Percentiles rank a stretch among this genome's conserved stretches.
phyloP scores from a whole-genome alignment of 441 rosid genomes.

The Gossypium gossypioides region DNA sequence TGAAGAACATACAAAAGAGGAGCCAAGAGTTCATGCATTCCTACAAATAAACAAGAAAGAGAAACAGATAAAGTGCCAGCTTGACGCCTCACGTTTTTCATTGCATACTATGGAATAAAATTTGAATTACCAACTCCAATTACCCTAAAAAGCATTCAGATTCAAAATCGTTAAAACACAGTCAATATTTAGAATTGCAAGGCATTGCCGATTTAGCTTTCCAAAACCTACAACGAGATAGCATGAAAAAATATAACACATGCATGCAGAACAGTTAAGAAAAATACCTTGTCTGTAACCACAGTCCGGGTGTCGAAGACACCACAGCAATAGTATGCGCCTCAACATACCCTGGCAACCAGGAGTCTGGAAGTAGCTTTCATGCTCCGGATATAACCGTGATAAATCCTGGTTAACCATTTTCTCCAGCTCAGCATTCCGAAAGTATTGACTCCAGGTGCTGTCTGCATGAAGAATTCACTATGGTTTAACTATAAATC shows the following conservation, averaged over 20 bases:
- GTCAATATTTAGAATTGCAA: not conserved
- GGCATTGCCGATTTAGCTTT: not conserved
- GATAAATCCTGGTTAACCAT: conserved; percentile 88
- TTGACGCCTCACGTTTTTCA: not conserved
- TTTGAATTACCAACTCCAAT: not conserved
- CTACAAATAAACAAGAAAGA: conserved; percentile 27
- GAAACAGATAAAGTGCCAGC: conserved; percentile 1
- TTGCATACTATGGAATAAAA: not conserved
- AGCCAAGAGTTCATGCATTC: conserved; percentile 97
- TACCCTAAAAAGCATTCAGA: not conserved
- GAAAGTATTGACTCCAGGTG: conserved; percentile 89
- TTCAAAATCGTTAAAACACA: not conserved
- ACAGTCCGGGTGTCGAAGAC: conserved; percentile 78
- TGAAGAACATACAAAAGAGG: conserved; percentile 86
- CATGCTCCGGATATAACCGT: conserved; percentile 88
- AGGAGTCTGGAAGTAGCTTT: conserved; percentile 77
- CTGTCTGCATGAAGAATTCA: conserved; percentile 50
- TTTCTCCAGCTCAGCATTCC: conserved; percentile 84
- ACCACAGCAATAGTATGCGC: conserved; percentile 78
- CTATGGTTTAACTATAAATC: not conserved
- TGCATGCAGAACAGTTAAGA: not conserved
- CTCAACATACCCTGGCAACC: conserved; percentile 92
- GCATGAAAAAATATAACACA: not conserved
- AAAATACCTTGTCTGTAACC: conserved; percentile 85
- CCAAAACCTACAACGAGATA: not conserved